Conservation (phyloP, 257 asterid species). For the Gardenia jasminoides region DNA sequence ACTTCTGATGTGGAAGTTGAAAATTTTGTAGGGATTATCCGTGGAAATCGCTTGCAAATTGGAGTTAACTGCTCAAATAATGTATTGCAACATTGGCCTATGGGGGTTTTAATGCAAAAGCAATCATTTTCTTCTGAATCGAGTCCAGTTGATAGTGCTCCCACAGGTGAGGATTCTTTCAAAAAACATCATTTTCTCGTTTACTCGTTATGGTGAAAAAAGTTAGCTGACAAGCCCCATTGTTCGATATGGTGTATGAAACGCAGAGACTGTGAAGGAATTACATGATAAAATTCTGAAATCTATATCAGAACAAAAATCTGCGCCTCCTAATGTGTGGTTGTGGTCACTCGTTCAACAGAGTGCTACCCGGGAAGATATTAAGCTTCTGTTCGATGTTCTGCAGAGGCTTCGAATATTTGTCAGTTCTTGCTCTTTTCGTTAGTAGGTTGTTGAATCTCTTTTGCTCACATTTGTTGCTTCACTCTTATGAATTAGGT, state of each 20-base stretch:
- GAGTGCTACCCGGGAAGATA: slow-evolving; percentile 66
- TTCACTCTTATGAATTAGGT: not conserved
- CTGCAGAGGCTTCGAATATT: slow-evolving; percentile 70
- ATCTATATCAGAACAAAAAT: slow-evolving; percentile 47
- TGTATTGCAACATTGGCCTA: slow-evolving; percentile 13
- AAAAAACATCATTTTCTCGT: slow-evolving; percentile 5
- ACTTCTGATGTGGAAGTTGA: not conserved
- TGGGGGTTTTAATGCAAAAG: slow-evolving; percentile 26
- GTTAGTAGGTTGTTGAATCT: slow-evolving; percentile 8
- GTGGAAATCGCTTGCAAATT: slow-evolving; percentile 18
- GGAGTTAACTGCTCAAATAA: slow-evolving; percentile 21
- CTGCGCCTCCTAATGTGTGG: slow-evolving; percentile 92
- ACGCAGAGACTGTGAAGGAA: slow-evolving; percentile 68
- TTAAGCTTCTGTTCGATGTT: slow-evolving; percentile 63
- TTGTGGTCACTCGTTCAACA: slow-evolving; percentile 71
- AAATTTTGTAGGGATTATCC: slow-evolving; percentile 32
- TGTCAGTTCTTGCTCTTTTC: slow-evolving; percentile 47
- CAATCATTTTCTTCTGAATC: slow-evolving; percentile 52
- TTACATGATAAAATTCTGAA: slow-evolving; percentile 64
- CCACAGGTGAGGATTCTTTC: slow-evolving; percentile 45
- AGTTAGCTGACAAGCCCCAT: not conserved
- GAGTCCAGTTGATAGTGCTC: slow-evolving; percentile 30
- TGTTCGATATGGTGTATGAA: slow-evolving; percentile 25
- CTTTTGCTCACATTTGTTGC: slow-evolving; percentile 3
- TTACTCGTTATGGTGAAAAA: slow-evolving; percentile 11